phyloP scores from a whole-genome alignment of 2,329 filamentous ascomycete genomes.

The Botrytis deweyae region DNA sequence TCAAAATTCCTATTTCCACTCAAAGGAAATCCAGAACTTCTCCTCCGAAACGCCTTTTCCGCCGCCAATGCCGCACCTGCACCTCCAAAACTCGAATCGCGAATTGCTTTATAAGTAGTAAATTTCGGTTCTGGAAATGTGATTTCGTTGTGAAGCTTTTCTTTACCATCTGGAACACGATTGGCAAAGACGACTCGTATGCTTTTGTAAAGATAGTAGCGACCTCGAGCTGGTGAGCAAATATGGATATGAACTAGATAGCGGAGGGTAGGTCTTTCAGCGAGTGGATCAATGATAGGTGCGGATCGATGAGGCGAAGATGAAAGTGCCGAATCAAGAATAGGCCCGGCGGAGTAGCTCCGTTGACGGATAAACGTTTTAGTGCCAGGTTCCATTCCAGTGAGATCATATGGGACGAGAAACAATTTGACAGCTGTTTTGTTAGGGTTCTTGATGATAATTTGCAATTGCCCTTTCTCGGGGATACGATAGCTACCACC shows the following conservation, averaged over 20 bases:
- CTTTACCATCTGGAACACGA: conserved; percentile 90
- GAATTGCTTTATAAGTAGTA: conserved; percentile 68
- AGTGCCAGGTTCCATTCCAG: conserved; percentile 87
- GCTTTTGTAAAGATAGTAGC: conserved; percentile 87
- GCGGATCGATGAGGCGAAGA: conserved; percentile 27
- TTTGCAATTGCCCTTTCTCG: conserved; percentile 89
- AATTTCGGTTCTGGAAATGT: conserved; percentile 86
- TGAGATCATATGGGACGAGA: conserved; percentile 86
- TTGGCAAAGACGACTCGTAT: conserved; percentile 96
- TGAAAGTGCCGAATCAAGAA: conserved; percentile 58
- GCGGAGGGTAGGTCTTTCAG: conserved; percentile 71
- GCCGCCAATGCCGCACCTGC: conserved; percentile 52
- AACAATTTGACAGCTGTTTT: conserved; percentile 98
- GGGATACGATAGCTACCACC: conserved; percentile 94
- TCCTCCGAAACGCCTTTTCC: conserved; percentile 59
- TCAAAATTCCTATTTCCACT: conserved; percentile 36
- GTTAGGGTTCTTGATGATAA: conserved; percentile 97
- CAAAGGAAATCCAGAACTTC: conserved; percentile 52
- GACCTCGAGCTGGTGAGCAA: conserved; percentile 78
- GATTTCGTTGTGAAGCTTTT: conserved; percentile 85
- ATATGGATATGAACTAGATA: conserved; percentile 94
- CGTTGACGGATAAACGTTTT: conserved; percentile 96
- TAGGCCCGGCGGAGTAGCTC: conserved; percentile 83
- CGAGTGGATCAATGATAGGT: conserved; percentile 27
- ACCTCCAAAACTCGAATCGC: conserved; percentile 36